Conservation (phyloP, 2,329 filamentous ascomycete genomes). For the Claviceps sp. region DNA sequence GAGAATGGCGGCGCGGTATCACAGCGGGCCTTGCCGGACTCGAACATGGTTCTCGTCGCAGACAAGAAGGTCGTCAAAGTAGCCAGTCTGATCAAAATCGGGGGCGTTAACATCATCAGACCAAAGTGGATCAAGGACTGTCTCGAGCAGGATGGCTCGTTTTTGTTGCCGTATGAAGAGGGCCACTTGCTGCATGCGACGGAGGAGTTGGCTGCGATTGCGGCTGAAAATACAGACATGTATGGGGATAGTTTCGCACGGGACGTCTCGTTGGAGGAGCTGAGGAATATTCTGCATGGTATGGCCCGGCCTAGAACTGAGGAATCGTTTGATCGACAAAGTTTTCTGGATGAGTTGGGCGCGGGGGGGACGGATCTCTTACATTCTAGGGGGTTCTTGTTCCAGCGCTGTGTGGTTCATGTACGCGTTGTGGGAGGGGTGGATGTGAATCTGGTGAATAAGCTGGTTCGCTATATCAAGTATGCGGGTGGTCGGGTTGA, state of each 20-base stretch:
- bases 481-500: constrained; percentile 57
- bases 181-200: constrained; percentile 61
- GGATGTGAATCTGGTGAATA: constrained; percentile 23
- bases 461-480: constrained; percentile 40
- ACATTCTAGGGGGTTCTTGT: constrained; percentile 37
- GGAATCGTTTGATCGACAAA: constrained; percentile 27
- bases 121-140: constrained; percentile 79
- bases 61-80: constrained; percentile 75
- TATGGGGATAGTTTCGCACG: constrained; percentile 76
- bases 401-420: constrained; percentile 31
- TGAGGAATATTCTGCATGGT: constrained; percentile 35
- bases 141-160: constrained; percentile 41
- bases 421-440: constrained; percentile 18
- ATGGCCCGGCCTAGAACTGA: constrained; percentile 37
- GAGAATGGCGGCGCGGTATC: constrained; percentile 68
- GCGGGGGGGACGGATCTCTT: constrained; percentile 41
- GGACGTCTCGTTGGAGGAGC: constrained; percentile 50
- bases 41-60: constrained; percentile 58
- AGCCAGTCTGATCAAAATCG: constrained; percentile 64
- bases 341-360: constrained; percentile 42
- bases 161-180: constrained; percentile 49
- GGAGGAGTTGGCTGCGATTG: constrained; percentile 37
- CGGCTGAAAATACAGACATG: constrained; percentile 53
- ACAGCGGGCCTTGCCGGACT: constrained; percentile 52
- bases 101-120: constrained; percentile 57